phyloP scores from a whole-genome alignment of 176 grass and related monocot species.

The Ensete glaucum region DNA sequence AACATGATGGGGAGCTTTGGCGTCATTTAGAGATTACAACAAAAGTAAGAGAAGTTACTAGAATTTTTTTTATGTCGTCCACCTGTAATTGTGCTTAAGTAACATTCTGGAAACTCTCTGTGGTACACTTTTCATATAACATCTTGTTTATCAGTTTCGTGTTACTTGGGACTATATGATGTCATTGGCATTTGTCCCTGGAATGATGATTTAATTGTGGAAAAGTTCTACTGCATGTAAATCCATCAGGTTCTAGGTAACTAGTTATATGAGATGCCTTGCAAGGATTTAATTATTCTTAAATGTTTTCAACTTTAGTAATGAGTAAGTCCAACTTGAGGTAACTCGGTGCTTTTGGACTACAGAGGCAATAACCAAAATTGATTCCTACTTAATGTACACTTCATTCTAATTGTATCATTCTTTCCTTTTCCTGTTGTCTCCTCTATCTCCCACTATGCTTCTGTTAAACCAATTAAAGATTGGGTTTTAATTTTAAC shows the following conservation, averaged over 20 bases:
- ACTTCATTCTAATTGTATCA: no score
- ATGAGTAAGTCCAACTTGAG: no score
- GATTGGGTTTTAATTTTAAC: no score
- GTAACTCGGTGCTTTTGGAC: no score
- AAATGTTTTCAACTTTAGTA: no score
- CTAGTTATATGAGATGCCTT: background rate
- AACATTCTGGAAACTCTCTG: background rate
- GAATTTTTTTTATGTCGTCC: background rate
- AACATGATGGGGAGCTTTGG: conserved; percentile 64
- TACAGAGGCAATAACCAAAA: no score
- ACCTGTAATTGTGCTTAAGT: background rate
- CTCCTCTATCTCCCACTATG: no score
- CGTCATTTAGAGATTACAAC: conserved; percentile 68
- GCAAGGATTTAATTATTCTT: no score
- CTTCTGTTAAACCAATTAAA: no score
- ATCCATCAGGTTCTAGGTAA: background rate
- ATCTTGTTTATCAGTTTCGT: background rate
- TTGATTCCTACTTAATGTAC: no score
- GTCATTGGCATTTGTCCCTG: background rate
- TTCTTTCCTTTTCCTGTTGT: no score
- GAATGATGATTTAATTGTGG: background rate
- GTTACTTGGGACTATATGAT: background rate
- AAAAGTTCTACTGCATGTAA: background rate
- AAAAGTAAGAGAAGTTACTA: conserved; percentile 43
- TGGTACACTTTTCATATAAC: background rate